phyloP scores from a whole-genome alignment of 2,329 filamentous ascomycete genomes.

The Pyrenophora tritici-repentis region DNA sequence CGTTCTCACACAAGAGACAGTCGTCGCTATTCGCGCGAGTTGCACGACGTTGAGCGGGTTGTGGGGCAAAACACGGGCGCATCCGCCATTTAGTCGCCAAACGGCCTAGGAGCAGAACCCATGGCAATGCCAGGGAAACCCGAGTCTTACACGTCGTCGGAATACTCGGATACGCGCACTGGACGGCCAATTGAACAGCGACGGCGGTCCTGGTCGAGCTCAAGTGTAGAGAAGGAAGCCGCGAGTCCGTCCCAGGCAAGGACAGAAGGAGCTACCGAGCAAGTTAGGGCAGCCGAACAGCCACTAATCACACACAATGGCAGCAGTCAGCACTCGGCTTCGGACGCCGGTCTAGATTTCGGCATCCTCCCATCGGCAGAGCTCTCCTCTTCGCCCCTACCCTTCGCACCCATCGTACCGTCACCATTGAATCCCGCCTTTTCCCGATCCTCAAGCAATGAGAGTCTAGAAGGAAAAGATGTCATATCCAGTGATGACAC shows the following conservation, averaged over 20 bases:
- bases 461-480: neutral
- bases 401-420: conserved; percentile 15
- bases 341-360: conserved; percentile 15
- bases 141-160: conserved; percentile 23
- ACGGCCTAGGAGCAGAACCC: conserved; percentile 3
- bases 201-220: conserved; percentile 25
- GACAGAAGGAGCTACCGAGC: conserved; percentile 7
- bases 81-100: conserved; percentile 6
- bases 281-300: conserved; percentile 8
- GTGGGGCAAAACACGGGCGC: conserved; percentile 4
- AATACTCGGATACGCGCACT: conserved; percentile 14
- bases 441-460: conserved; percentile 7
- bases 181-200: conserved; percentile 25
- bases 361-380: conserved; percentile 3
- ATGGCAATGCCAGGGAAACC: conserved; percentile 33
- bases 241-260: conserved; percentile 20
- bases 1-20: neutral
- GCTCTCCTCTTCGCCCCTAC: conserved; percentile 7
- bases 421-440: conserved; percentile 17
- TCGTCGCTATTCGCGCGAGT: neutral
- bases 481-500: conserved; percentile 15
- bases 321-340: conserved; percentile 10
- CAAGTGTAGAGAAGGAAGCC: conserved; percentile 29
- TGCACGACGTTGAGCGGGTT: conserved; percentile 6
- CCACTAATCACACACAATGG: neutral